Evolutionary conservation across 1,284 basidiomycete species (phyloP).

Genomic region (Trichosporon ovoides): DNA sequence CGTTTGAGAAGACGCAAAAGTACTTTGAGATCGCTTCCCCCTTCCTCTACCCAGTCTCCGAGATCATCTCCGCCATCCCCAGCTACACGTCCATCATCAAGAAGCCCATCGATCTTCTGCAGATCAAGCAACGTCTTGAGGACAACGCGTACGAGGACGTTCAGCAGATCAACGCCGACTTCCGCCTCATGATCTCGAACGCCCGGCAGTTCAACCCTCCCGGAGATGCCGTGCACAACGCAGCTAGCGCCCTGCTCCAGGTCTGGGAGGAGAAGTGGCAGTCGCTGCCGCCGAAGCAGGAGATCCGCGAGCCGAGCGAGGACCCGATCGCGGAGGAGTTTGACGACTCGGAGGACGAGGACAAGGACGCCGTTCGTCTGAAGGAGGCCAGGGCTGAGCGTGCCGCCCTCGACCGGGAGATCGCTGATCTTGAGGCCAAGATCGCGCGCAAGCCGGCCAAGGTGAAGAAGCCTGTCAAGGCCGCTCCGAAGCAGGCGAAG

Average conservation of each 20-base stretch:
- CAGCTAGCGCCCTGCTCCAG: conserved; percentile 71
- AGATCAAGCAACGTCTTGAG: conserved; percentile 78
- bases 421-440: conserved; percentile 32
- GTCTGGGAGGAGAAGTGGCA: conserved; percentile 90
- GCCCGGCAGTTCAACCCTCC: conserved; percentile 88
- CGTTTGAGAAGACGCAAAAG: conserved; percentile 70
- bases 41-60: conserved; percentile 90
- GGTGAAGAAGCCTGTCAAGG: conserved; percentile 38
- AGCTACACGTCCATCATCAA: conserved; percentile 83
- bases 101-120: conserved; percentile 89
- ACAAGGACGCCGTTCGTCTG: conserved; percentile 36
- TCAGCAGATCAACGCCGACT: conserved; percentile 78
- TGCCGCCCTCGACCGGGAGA: conserved; percentile 24
- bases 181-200: conserved; percentile 89
- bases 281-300: conserved; percentile 59
- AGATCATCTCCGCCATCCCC: conserved; percentile 62
- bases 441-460: conserved; percentile 28
- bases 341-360: conserved; percentile 50
- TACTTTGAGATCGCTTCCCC: conserved; percentile 68
- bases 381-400: conserved; percentile 20
- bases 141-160: conserved; percentile 67
- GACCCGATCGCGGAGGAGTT: conserved; percentile 54
- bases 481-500: conserved; percentile 51
- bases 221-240: conserved; percentile 76
- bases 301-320: conserved; percentile 50